Evolutionary conservation across 23 red algal genomes (phyloP).

Genomic region (Gracilaria domingensis): DNA sequence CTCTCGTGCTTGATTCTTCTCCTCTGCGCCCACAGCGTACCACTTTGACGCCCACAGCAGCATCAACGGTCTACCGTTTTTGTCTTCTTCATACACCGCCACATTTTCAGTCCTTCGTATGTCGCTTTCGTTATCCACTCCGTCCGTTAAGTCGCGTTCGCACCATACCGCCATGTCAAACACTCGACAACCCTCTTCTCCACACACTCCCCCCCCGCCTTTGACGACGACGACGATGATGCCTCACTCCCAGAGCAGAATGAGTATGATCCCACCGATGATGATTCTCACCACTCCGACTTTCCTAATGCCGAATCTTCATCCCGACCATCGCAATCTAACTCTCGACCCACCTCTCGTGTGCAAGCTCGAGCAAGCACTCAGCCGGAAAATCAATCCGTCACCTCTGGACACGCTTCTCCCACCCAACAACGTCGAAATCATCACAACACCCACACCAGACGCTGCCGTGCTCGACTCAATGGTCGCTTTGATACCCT

Average conservation of each 20-base stretch:
- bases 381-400: slow-evolving; percentile 16
- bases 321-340: background rate
- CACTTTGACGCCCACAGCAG: background rate
- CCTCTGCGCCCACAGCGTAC: background rate
- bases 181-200: slow-evolving; percentile 1
- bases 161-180: slow-evolving; percentile 27
- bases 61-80: background rate
- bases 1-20: background rate
- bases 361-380: background rate
- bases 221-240: slow-evolving; percentile 36
- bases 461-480: slow-evolving; percentile 60
- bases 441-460: slow-evolving; percentile 76
- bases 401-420: slow-evolving; percentile 33
- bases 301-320: background rate
- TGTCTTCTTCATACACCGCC: background rate
- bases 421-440: slow-evolving; percentile 65
- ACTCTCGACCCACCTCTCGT: background rate
- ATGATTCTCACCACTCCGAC: slow-evolving; percentile 22
- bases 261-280: slow-evolving; percentile 26
- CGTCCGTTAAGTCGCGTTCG: slow-evolving; percentile 6
- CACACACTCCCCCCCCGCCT: slow-evolving; percentile 19
- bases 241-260: slow-evolving; percentile 32
- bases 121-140: slow-evolving; percentile 22
- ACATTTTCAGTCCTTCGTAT: background rate
- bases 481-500: slow-evolving; percentile 70